These are phyloP conservation scores for Rosa chinensis DNA, from an alignment of 306 rosid species.

Conservation along the genomic window DNA sequence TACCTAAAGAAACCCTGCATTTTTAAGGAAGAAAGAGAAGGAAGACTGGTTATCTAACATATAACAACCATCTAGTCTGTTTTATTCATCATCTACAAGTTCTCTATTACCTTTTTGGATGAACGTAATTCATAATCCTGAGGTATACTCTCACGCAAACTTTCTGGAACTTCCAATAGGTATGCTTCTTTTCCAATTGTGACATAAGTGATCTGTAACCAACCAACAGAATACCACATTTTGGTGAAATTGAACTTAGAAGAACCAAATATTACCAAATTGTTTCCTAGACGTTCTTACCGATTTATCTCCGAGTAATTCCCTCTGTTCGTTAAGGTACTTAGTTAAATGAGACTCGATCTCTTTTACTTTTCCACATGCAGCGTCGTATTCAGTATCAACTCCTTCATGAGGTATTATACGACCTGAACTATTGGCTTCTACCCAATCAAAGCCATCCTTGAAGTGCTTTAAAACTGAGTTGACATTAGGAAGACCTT, in stretches of 20 bases:
- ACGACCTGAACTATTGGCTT: conserved; percentile 89
- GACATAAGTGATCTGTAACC: conserved; percentile 69
- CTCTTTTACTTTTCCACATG: conserved; percentile 67
- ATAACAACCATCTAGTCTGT: conserved; percentile 1
- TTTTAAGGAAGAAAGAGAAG: conserved; percentile 28
- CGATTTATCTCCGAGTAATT: conserved; percentile 62
- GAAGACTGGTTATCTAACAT: conserved; percentile 17
- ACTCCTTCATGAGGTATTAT: conserved; percentile 85
- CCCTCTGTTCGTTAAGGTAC: conserved; percentile 67
- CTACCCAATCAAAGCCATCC: conserved; percentile 94
- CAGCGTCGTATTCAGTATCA: conserved; percentile 75
- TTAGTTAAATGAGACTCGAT: conserved; percentile 54
- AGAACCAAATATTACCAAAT: conserved; percentile 18
- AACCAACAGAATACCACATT: conserved; percentile 18
- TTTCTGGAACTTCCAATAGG: conserved; percentile 89
- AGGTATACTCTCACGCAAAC: conserved; percentile 50
- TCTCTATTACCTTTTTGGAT: conserved; percentile 62
- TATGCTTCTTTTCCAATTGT: conserved; percentile 79
- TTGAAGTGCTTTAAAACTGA: conserved; percentile 68
- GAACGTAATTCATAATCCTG: conserved; percentile 75
- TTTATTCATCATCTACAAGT: conserved; percentile 11
- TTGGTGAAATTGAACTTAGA: background rate
- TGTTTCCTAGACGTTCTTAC: conserved; percentile 38
- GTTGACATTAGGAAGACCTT: conserved; percentile 67
- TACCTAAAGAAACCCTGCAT: conserved; percentile 86